Evolutionary conservation across 805 yeast species (phyloP).

Genomic region (Yarrowia sp.): DNA sequence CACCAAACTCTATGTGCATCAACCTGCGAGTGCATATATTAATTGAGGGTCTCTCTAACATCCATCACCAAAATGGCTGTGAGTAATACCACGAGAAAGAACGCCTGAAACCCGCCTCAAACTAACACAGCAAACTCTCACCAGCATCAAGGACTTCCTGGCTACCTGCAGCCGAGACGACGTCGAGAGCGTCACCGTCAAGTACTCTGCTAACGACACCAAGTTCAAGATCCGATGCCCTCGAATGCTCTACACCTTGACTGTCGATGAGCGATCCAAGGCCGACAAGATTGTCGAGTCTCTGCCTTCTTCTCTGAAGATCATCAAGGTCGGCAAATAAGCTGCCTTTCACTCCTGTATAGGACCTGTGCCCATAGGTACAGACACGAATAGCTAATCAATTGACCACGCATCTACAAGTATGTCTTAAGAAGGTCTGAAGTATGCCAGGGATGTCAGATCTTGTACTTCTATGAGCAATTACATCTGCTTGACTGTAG

Average conservation of each 20-base stretch:
- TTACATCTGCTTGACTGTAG: too few relatives aligned
- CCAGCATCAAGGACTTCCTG: conserved; percentile 95
- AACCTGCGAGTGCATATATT: neutral
- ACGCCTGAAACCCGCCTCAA: neutral
- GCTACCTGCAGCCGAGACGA: conserved; percentile 84
- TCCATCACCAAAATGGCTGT: conserved; percentile 9
- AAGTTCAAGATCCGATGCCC: conserved; percentile 99
- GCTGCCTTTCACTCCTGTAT: too few relatives aligned
- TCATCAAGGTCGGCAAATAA: conserved; percentile 36
- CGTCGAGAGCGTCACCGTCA: conserved; percentile 89
- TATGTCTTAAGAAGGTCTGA: too few relatives aligned
- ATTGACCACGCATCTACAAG: too few relatives aligned
- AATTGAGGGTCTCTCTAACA: neutral
- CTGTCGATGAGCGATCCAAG: conserved; percentile 91
- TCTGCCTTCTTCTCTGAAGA: conserved; percentile 69
- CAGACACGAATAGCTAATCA: too few relatives aligned
- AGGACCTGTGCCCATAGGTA: too few relatives aligned
- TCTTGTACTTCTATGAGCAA: too few relatives aligned
- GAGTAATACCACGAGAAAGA: too few relatives aligned
- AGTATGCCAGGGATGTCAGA: too few relatives aligned
- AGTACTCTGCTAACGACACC: conserved; percentile 92
- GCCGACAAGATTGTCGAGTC: conserved; percentile 98
- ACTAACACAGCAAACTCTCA: conserved; percentile 61
- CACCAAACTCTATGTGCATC: neutral
- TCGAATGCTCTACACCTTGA: conserved; percentile 89